Conservation (phyloP, 2,329 filamentous ascomycete genomes). For the Cercospora berteroae region DNA sequence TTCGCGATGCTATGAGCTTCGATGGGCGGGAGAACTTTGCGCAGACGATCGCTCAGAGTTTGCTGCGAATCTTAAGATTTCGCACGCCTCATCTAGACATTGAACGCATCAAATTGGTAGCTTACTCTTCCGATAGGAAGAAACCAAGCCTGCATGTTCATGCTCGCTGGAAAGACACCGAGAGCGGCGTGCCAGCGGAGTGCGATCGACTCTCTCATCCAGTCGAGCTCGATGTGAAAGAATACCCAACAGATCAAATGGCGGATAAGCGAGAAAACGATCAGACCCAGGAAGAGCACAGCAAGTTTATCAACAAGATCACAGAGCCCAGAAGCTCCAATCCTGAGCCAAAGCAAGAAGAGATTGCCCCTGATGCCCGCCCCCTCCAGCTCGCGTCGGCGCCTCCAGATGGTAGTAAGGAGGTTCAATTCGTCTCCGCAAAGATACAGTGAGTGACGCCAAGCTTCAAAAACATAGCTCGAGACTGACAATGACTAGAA, state of each 20-base stretch:
- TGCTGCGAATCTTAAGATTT: constrained; percentile 32
- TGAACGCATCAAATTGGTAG: neutral
- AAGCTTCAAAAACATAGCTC: neutral
- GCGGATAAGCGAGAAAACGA: neutral
- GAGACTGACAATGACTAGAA: neutral
- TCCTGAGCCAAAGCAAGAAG: neutral
- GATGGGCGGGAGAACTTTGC: neutral
- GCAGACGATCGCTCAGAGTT: constrained; percentile 14
- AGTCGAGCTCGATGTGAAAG: neutral
- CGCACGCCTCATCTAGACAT: constrained; percentile 10
- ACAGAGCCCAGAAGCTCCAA: neutral
- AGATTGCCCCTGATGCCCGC: neutral
- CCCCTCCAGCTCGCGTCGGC: neutral
- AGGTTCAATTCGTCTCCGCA: neutral
- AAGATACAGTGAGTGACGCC: neutral
- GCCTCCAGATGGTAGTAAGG: neutral
- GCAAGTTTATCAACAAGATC: neutral
- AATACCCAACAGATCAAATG: neutral
- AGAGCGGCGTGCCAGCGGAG: neutral
- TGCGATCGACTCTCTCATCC: neutral
- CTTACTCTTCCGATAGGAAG: neutral
- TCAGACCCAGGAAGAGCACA: neutral
- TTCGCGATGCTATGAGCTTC: neutral
- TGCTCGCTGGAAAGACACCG: neutral
- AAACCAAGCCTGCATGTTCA: neutral